phyloP scores from a whole-genome alignment of 257 asterid genomes.

The Przewalskia tangutica region DNA sequence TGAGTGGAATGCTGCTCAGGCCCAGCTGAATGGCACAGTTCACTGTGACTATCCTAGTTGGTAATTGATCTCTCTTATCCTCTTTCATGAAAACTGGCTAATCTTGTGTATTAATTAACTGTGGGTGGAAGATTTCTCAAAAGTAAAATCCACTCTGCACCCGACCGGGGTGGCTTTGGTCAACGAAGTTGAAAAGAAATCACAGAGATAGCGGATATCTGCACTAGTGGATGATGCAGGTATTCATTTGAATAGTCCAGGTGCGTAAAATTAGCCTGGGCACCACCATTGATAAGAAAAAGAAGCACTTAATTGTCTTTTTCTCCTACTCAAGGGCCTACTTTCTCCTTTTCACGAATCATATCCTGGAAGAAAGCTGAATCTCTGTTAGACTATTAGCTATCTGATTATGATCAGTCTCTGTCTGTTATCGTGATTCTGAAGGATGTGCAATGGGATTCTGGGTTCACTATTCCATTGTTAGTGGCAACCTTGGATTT shows the following conservation, averaged over 20 bases:
- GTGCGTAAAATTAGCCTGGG: not conserved
- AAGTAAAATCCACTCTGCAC: not conserved
- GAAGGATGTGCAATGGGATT: no score
- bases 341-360: no score
- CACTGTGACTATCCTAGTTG: constrained; percentile 90
- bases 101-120: not conserved
- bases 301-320: not conserved
- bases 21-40: constrained; percentile 91
- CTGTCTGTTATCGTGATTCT: not conserved
- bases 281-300: not conserved
- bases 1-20: constrained; percentile 94
- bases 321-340: no score
- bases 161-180: not conserved
- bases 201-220: no score
- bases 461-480: not conserved
- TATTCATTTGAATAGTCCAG: not conserved
- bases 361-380: no score
- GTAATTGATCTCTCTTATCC: constrained; percentile 29
- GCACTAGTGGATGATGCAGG: not conserved
- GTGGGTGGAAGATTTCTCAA: not conserved
- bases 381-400: no score
- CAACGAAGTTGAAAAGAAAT: not conserved
- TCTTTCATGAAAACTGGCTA: not conserved
- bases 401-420: no score
- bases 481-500: not conserved